phyloP scores from a whole-genome alignment of 1,284 basidiomycete genomes.

The Ganoderma leucocontextum region DNA sequence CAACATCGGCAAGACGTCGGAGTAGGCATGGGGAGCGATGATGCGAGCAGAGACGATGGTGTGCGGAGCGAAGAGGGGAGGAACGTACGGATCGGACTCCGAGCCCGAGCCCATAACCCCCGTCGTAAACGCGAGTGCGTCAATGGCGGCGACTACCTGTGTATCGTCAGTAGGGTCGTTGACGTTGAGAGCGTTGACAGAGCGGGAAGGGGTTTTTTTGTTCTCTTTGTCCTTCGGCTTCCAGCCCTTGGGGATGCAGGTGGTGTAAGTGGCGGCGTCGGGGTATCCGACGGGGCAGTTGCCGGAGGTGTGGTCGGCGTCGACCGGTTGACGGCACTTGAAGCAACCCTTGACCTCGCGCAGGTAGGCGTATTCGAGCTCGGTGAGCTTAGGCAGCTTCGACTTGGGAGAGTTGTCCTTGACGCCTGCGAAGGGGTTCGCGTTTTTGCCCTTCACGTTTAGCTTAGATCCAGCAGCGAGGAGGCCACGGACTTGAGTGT shows the following conservation, averaged over 20 bases:
- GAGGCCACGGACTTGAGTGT: too few relatives aligned
- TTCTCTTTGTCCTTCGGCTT: too few relatives aligned
- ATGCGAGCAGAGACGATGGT: neutral
- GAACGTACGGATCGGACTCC: neutral
- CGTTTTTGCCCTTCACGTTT: too few relatives aligned
- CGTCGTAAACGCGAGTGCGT: neutral
- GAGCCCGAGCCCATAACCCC: conserved; percentile 8
- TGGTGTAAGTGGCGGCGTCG: neutral
- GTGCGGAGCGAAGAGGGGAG: neutral
- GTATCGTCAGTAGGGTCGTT: neutral
- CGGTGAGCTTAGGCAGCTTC: neutral
- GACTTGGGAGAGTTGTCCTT: too few relatives aligned
- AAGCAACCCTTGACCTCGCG: conserved; percentile 11
- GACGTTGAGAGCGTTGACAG: neutral
- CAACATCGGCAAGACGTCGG: neutral
- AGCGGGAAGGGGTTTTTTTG: neutral
- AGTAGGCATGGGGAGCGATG: neutral
- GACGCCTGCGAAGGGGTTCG: neutral
- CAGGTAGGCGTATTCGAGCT: neutral
- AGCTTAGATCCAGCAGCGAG: too few relatives aligned
- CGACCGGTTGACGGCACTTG: conserved; percentile 16
- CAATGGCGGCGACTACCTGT: neutral
- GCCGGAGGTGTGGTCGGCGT: neutral
- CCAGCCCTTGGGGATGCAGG: neutral
- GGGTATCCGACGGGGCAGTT: neutral